A percentile compares a stretch with the other conserved stretches of the same genome.
Conservation (phyloP, 2,329 filamentous ascomycete species). For the Didymella sp. region DNA sequence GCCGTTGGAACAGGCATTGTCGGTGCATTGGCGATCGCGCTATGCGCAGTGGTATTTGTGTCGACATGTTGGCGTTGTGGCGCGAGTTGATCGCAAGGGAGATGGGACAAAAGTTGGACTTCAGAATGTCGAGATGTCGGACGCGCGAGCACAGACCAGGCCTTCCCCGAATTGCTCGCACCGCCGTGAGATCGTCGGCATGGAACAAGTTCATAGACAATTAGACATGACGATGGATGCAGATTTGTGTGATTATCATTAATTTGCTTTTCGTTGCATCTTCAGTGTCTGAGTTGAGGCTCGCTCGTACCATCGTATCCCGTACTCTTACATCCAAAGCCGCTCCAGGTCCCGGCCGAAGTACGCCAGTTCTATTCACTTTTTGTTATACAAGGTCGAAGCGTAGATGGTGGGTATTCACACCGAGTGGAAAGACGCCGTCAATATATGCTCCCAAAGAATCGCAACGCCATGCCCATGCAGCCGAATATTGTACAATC, state of each 20-base stretch:
- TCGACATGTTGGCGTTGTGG: constrained; percentile 33
- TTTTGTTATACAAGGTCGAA: constrained; percentile 14
- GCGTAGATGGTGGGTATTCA: constrained; percentile 13
- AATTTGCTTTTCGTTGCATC: constrained; percentile 4
- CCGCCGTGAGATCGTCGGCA: background rate
- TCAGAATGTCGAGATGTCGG: background rate
- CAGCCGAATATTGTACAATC: constrained; percentile 19
- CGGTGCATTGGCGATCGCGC: constrained; percentile 33
- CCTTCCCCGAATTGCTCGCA: background rate
- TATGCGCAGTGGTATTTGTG: constrained; percentile 34
- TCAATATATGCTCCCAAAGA: constrained; percentile 14
- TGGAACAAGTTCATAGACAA: background rate
- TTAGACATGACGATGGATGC: background rate
- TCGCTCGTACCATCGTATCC: constrained; percentile 10
- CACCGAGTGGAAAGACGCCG: constrained; percentile 17
- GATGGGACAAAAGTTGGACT: constrained; percentile 14
- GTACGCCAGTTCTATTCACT: constrained; percentile 7
- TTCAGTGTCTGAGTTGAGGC: constrained; percentile 11
- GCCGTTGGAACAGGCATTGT: constrained; percentile 38
- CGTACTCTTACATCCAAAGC: constrained; percentile 11
- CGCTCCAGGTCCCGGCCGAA: background rate
- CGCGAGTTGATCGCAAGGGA: constrained; percentile 12
- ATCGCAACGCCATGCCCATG: constrained; percentile 20
- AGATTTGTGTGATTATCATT: constrained; percentile 3
- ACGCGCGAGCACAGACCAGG: constrained; percentile 1